These are phyloP conservation scores for Penicillium angulare DNA, from an alignment of 495 filamentous ascomycete genomes.

Conservation along the genomic window DNA sequence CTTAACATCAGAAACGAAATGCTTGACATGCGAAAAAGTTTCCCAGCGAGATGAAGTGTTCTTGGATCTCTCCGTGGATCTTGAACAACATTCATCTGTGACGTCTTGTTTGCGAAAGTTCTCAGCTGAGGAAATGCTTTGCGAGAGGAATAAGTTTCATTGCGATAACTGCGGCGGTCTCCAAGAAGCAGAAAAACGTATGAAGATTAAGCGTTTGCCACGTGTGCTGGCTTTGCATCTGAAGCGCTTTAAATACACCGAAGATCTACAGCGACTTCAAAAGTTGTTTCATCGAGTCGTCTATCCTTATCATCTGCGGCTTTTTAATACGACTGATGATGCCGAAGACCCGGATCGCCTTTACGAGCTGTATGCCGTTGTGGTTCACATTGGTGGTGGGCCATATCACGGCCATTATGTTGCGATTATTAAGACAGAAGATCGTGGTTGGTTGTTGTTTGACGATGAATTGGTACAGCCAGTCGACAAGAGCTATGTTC, in stretches of 20 bases:
- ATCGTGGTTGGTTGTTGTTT: conserved; percentile 92
- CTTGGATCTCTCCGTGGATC: conserved; percentile 90
- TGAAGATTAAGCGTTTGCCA: conserved; percentile 97
- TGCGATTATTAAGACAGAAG: conserved; percentile 94
- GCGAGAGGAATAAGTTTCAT: conserved; percentile 97
- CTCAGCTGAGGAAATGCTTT: conserved; percentile 97
- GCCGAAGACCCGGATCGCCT: conserved; percentile 91
- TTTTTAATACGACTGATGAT: conserved; percentile 98
- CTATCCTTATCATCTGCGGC: conserved; percentile 91
- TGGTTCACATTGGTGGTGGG: conserved; percentile 98
- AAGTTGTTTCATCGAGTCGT: conserved; percentile 97
- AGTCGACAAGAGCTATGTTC: conserved; percentile 94
- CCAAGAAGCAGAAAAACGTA: conserved; percentile 96
- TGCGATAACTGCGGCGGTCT: conserved; percentile 96
- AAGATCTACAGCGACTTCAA: conserved; percentile 87
- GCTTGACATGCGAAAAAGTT: conserved; percentile 91
- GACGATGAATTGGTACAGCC: conserved; percentile 99
- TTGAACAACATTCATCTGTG: conserved; percentile 94
- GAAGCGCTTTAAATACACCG: conserved; percentile 97
- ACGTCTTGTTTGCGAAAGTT: conserved; percentile 94
- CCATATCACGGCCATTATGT: conserved; percentile 98
- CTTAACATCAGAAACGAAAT: conserved; percentile 93
- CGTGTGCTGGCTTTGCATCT: conserved; percentile 89
- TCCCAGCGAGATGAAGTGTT: conserved; percentile 96
- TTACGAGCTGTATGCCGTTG: conserved; percentile 96